A percentile compares a stretch with the other conserved stretches of the same genome.
These are phyloP conservation scores for Echites panduratus DNA, from an alignment of 257 asterid species.

Conservation along the genomic window DNA sequence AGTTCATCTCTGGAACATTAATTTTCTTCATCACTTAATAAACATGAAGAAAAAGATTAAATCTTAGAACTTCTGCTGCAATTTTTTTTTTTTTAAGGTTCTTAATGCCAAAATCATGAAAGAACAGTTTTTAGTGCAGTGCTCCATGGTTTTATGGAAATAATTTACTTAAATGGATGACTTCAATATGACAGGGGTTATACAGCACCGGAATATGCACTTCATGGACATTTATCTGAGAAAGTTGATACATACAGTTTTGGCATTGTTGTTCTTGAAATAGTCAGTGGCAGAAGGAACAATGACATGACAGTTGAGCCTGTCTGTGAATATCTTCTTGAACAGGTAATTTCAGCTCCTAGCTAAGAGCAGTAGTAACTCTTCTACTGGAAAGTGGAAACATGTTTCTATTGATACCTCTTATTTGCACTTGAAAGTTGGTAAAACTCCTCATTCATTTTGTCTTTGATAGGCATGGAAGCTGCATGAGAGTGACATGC, in stretches of 20 bases:
- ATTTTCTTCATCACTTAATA: neutral
- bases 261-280: conserved; percentile 66
- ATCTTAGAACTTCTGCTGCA: neutral
- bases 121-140: neutral
- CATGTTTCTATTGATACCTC: neutral
- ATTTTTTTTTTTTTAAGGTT: too few species aligned
- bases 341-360: conserved; percentile 33
- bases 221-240: conserved; percentile 78
- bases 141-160: neutral
- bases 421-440: neutral
- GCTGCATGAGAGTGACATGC: conserved; percentile 46
- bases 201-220: conserved; percentile 82
- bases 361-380: neutral
- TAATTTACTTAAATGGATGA: neutral
- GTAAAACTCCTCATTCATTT: neutral
- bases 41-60: too few species aligned
- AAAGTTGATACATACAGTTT: conserved; percentile 79
- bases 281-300: conserved; percentile 62
- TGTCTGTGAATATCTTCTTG: conserved; percentile 56
- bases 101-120: too few species aligned
- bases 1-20: neutral
- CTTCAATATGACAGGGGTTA: conserved; percentile 53
- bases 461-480: conserved; percentile 58
- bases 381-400: neutral
- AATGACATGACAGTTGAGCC: conserved; percentile 43